phyloP scores from a whole-genome alignment of 305 asterid species.

The Solanum hybrid region DNA sequence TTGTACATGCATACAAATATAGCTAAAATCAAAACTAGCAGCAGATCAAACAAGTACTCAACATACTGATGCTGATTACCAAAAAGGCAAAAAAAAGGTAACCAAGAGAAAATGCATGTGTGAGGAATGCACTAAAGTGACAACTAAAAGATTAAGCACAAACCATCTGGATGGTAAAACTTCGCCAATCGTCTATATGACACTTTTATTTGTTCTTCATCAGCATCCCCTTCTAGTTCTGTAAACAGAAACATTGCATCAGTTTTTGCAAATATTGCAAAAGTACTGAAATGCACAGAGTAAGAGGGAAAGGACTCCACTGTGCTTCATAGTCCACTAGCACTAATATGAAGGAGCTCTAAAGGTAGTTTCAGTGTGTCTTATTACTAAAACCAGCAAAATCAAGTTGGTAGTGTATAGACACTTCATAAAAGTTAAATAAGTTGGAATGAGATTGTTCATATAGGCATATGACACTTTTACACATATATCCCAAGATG shows the following conservation, averaged over 20 bases:
- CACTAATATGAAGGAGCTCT: not conserved
- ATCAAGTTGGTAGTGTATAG: not conserved
- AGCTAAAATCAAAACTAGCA: not conserved
- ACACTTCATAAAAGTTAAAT: not conserved
- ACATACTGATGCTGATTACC: not conserved
- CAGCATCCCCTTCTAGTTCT: slow-evolving; percentile 82
- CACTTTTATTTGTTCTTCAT: slow-evolving; percentile 77
- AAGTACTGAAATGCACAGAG: not conserved
- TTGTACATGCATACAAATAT: not conserved
- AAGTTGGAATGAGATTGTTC: not conserved
- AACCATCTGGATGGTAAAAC: slow-evolving; percentile 97
- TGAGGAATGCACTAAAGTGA: not conserved
- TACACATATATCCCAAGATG: not conserved
- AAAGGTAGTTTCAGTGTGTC: not conserved
- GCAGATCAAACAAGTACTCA: not conserved
- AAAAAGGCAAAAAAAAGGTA: not conserved
- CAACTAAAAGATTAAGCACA: slow-evolving; percentile 22
- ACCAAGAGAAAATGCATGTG: not conserved
- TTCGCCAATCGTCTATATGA: slow-evolving; percentile 89
- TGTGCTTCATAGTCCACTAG: not conserved
- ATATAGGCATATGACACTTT: not conserved
- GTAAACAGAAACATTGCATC: slow-evolving; percentile 18
- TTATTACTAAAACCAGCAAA: not conserved
- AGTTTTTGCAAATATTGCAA: not conserved
- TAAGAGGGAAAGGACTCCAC: not conserved